A percentile compares a stretch with the other conserved stretches of the same genome.
Conservation (phyloP, 129 eudicot genomes). For the Escallonia rubra region DNA sequence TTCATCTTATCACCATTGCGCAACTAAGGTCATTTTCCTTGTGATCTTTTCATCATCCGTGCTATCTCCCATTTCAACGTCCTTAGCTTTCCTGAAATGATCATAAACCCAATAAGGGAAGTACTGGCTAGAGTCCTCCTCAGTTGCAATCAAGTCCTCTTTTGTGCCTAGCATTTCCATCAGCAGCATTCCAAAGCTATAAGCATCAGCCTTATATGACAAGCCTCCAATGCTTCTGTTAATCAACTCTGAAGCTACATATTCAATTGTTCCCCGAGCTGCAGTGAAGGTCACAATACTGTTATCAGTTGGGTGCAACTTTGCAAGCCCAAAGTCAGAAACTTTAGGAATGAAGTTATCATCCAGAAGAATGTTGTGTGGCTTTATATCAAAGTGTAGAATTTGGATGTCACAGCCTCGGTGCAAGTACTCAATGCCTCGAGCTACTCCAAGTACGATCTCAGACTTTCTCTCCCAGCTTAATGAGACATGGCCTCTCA, state of each 20-base stretch:
- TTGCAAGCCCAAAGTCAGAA: too few relatives aligned
- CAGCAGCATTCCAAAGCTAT: slow-evolving; percentile 2
- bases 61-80: background rate
- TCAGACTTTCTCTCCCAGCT: slow-evolving; percentile 4
- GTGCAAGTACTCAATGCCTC: background rate
- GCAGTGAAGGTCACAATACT: too few relatives aligned
- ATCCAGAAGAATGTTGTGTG: too few relatives aligned
- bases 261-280: too few relatives aligned
- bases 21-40: slow-evolving; percentile 2
- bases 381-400: too few relatives aligned
- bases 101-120: slow-evolving; percentile 7
- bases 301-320: too few relatives aligned
- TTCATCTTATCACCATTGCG: slow-evolving; percentile 3
- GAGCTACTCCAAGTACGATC: background rate
- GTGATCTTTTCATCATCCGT: background rate
- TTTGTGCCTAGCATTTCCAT: slow-evolving; percentile 2
- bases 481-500: background rate
- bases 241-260: too few relatives aligned
- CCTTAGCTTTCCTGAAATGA: background rate
- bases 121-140: slow-evolving; percentile 4
- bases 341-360: too few relatives aligned
- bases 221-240: slow-evolving; percentile 2
- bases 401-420: background rate
- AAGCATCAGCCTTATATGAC: slow-evolving; percentile 2
- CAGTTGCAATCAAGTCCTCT: background rate